A percentile compares a stretch with the other conserved stretches of the same genome.
phyloP scores from a whole-genome alignment of 2,329 filamentous ascomycete species.

The Colletotrichum agaves region DNA sequence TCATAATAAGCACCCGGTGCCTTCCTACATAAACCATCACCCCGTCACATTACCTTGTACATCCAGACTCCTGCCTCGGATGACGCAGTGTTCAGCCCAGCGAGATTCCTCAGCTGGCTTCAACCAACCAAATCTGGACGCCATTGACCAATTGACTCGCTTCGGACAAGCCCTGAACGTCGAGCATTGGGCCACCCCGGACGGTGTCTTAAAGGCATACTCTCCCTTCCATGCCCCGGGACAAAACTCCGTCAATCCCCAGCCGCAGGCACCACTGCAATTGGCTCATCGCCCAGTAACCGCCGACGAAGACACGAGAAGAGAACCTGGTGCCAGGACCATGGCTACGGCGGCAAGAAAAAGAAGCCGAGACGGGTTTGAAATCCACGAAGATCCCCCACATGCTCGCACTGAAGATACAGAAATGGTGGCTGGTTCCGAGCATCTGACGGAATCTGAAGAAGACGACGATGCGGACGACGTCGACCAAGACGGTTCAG shows the following conservation, averaged over 20 bases:
- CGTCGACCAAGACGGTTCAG: slow-evolving; percentile 54
- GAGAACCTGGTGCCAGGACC: neutral
- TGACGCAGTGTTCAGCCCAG: slow-evolving; percentile 37
- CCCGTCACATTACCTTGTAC: neutral
- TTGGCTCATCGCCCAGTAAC: slow-evolving; percentile 34
- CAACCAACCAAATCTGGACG: slow-evolving; percentile 33
- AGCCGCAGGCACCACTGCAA: slow-evolving; percentile 12
- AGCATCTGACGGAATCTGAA: slow-evolving; percentile 49
- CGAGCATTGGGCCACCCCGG: slow-evolving; percentile 32
- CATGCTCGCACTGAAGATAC: slow-evolving; percentile 57
- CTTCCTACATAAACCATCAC: slow-evolving; percentile 3
- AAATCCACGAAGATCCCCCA: slow-evolving; percentile 60
- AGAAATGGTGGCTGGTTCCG: slow-evolving; percentile 59
- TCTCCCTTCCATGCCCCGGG: slow-evolving; percentile 34
- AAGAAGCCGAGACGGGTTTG: slow-evolving; percentile 52
- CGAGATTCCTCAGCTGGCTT: slow-evolving; percentile 36
- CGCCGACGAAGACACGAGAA: slow-evolving; percentile 13
- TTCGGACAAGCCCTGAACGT: slow-evolving; percentile 34
- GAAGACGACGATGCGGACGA: slow-evolving; percentile 53
- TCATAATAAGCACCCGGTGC: neutral
- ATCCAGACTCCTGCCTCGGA: slow-evolving; percentile 23
- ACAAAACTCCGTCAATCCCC: neutral
- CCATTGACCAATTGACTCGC: slow-evolving; percentile 35
- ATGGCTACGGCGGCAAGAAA: slow-evolving; percentile 35
- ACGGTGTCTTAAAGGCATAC: slow-evolving; percentile 26